Conservation (phyloP, 1,284 basidiomycete species). For the Trametes polyzona region DNA sequence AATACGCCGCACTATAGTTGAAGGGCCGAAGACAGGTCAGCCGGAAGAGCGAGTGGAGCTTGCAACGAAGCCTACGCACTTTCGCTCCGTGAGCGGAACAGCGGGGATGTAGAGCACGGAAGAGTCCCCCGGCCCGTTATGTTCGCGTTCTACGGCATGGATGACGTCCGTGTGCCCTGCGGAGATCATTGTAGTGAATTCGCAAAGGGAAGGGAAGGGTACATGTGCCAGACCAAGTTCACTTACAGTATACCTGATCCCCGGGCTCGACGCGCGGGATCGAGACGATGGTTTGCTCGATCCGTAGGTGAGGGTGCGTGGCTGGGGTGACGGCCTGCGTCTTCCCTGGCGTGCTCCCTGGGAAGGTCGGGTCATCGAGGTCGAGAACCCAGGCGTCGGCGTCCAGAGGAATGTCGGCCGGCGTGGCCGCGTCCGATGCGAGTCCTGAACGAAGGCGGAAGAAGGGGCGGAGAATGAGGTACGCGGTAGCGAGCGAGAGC, state of each 20-base stretch:
- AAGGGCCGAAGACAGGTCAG: neutral
- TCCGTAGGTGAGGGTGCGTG: slow-evolving; percentile 74
- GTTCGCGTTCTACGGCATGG: slow-evolving; percentile 72
- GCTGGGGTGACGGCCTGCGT: slow-evolving; percentile 64
- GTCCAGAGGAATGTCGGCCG: slow-evolving; percentile 33
- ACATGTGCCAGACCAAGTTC: no score
- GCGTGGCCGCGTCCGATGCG: neutral
- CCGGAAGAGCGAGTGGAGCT: neutral
- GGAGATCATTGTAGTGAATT: neutral
- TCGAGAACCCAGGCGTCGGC: slow-evolving; percentile 68
- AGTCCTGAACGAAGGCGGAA: slow-evolving; percentile 49
- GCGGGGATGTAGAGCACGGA: slow-evolving; percentile 84
- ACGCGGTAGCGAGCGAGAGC: slow-evolving; percentile 62
- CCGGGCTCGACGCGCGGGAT: slow-evolving; percentile 67
- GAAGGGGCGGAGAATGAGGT: slow-evolving; percentile 77
- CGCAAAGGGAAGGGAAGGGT: neutral
- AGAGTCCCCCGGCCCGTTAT: slow-evolving; percentile 65
- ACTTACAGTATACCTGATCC: slow-evolving; percentile 75
- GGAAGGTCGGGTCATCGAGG: slow-evolving; percentile 60
- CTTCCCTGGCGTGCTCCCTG: slow-evolving; percentile 62
- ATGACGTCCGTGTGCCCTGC: slow-evolving; percentile 69
- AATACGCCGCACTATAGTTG: slow-evolving; percentile 59
- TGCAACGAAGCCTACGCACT: slow-evolving; percentile 44
- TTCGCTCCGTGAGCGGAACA: slow-evolving; percentile 67
- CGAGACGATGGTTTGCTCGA: slow-evolving; percentile 56